phyloP scores from a whole-genome alignment of 345 rosid species.

The Eucalyptus grandis region DNA sequence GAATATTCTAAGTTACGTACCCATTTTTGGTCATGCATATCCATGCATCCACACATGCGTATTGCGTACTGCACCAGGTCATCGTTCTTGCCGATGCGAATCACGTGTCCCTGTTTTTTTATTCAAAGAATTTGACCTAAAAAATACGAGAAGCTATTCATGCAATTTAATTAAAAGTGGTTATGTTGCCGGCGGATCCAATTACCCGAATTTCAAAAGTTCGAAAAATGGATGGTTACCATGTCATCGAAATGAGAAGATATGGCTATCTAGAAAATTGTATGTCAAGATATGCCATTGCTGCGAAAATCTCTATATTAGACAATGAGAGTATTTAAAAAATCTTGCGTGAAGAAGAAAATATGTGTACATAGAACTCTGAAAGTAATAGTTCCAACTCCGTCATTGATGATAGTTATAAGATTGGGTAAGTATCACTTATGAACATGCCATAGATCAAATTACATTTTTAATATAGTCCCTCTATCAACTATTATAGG shows the following conservation, averaged over 20 bases:
- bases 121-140: not conserved
- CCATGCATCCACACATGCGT: not conserved
- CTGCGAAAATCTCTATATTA: not conserved
- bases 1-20: not conserved
- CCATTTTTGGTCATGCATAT: not conserved
- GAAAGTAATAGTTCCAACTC: not conserved
- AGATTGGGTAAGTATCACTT: not conserved
- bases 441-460: not conserved
- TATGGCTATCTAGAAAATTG: not conserved
- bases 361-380: not conserved
- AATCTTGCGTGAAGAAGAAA: not conserved
- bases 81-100: not conserved
- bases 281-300: not conserved
- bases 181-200: not conserved
- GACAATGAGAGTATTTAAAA: not conserved
- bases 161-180: not conserved
- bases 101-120: not conserved
- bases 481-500: not conserved
- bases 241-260: not conserved
- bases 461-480: too few species aligned
- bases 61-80: not conserved
- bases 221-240: not conserved
- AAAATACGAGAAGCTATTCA: not conserved
- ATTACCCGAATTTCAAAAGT: not conserved
- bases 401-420: not conserved